Evolutionary conservation across 2,329 filamentous ascomycete genomes (phyloP).

Genomic region (Diplodia intermedia): DNA sequence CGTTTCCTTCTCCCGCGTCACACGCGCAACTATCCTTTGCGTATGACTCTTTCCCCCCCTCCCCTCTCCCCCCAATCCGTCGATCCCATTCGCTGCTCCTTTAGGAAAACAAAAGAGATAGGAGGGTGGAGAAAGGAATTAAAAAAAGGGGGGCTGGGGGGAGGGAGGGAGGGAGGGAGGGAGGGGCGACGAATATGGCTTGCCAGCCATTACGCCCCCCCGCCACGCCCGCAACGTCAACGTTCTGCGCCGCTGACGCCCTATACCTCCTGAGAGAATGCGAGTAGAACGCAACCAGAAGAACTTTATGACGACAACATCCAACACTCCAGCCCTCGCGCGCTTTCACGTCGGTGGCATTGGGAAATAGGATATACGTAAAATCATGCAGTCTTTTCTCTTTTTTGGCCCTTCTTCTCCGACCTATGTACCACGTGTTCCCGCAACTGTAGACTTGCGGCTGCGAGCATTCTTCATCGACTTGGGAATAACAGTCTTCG

Average conservation of each 20-base stretch:
- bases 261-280: background rate
- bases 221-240: background rate
- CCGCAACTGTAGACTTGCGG: background rate
- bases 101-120: background rate
- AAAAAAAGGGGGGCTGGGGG: background rate
- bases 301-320: background rate
- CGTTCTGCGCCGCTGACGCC: background rate
- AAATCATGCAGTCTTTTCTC: constrained; percentile 1
- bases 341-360: background rate
- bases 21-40: background rate
- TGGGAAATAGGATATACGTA: background rate
- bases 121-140: background rate
- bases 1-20: background rate
- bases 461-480: background rate
- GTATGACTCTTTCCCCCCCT: background rate
- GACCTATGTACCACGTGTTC: background rate
- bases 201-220: background rate
- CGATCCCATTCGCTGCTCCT: background rate
- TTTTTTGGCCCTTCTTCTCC: background rate
- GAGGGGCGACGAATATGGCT: background rate
- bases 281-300: background rate
- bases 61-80: background rate
- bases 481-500: background rate
- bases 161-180: background rate
- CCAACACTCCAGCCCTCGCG: background rate